Evolutionary conservation across 352 stramenopile genomes (phyloP).

Genomic region (Pythium vanterpoolii): DNA sequence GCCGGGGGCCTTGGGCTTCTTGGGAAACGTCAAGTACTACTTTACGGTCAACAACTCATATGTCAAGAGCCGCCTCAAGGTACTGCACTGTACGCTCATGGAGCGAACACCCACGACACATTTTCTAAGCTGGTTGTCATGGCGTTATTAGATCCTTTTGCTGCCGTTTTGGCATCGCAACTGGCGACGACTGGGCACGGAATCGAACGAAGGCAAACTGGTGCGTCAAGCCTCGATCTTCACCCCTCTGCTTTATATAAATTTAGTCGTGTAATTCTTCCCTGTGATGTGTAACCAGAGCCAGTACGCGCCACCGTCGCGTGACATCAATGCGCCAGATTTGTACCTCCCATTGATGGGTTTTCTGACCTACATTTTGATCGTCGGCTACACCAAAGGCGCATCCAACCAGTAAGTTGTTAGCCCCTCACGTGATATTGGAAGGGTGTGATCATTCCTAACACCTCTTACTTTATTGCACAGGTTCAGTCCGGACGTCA

Average conservation of each 20-base stretch:
- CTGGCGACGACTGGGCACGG: constrained; percentile 71
- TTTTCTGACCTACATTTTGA: constrained; percentile 98
- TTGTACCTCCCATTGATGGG: constrained; percentile 99
- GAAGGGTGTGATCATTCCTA: no score
- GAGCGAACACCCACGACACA: not conserved
- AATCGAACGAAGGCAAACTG: constrained; percentile 59
- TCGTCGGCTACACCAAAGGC: constrained; percentile 96
- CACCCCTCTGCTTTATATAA: no score
- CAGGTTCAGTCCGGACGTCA: constrained; percentile 96
- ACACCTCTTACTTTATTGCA: no score
- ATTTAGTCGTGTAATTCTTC: no score
- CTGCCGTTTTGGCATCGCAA: constrained; percentile 87
- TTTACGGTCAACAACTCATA: constrained; percentile 91
- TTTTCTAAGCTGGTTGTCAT: not conserved
- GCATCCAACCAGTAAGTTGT: constrained; percentile 81
- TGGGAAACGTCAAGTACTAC: constrained; percentile 86
- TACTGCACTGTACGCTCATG: constrained; percentile 11
- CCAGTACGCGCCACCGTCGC: constrained; percentile 88
- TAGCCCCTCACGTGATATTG: no score
- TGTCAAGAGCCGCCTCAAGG: constrained; percentile 84
- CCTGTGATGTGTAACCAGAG: no score
- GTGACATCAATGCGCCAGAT: constrained; percentile 97
- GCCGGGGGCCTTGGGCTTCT: constrained; percentile 70
- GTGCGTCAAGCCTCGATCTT: constrained; percentile 33
- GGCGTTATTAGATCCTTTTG: constrained; percentile 71